Evolutionary conservation across 176 grass and related monocot genomes (phyloP).

Genomic region (Calamus simplicifolius): DNA sequence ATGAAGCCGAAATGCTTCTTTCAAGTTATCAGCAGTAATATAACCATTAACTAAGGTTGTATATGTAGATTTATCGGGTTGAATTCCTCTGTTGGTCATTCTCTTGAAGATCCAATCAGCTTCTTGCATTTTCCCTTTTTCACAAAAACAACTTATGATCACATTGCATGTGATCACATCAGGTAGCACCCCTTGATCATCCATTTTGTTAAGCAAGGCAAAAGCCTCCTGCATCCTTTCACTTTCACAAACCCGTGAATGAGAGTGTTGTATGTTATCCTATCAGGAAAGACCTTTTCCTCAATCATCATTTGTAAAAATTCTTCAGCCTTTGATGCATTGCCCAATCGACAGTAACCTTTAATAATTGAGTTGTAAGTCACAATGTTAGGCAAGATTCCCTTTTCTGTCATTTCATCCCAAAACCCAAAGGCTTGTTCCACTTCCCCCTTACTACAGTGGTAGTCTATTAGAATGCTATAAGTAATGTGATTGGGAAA

Average conservation of each 20-base stretch:
- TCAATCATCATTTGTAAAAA: conserved; percentile 60
- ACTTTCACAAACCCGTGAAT: conserved; percentile 75
- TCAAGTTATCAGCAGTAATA: conserved; percentile 56
- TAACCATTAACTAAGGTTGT: conserved; percentile 82
- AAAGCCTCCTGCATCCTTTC: conserved; percentile 65
- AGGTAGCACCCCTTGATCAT: conserved; percentile 42
- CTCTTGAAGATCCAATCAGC: conserved; percentile 60
- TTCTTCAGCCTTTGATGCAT: conserved; percentile 43
- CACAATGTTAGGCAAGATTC: conserved; percentile 59
- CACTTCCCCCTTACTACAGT: conserved; percentile 52
- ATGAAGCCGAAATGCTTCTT: conserved; percentile 78
- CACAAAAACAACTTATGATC: conserved; percentile 62
- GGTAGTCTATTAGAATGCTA: conserved; percentile 73
- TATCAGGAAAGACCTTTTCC: conserved; percentile 55
- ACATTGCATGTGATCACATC: conserved; percentile 81
- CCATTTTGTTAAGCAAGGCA: conserved; percentile 73
- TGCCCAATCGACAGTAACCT: conserved; percentile 62
- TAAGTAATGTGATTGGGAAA: conserved; percentile 70
- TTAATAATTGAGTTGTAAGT: conserved; percentile 90
- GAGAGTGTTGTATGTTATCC: conserved; percentile 75
- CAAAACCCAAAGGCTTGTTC: conserved; percentile 44
- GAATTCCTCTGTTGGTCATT: conserved; percentile 50
- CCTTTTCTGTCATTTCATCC: conserved; percentile 70
- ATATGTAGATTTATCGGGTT: conserved; percentile 86
- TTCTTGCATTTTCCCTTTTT: conserved; percentile 58